Base-by-base conservation (phyloP, 805 yeast species). In the Diddensiella transvaalensis region DNA sequence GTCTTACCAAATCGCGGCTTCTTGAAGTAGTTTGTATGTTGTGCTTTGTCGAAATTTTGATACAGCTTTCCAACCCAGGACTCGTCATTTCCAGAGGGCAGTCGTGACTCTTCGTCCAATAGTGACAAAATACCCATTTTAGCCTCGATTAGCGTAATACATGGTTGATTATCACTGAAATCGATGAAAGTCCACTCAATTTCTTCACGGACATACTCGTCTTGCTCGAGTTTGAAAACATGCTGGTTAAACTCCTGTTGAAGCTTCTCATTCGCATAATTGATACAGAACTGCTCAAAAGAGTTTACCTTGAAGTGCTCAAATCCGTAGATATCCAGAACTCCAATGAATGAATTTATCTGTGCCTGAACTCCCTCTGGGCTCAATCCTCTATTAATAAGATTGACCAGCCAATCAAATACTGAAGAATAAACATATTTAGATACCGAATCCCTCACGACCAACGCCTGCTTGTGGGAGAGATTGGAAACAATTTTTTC, bases 201-300 rank as follows among this genome's bases (percentile, higher is more conserved):
- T 62, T 90, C 85, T 70, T 91, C 98, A 51, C 79, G 80, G 46
- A 89, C 77, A 64, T 91, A 91, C 64, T 93, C 97, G 62, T 90
- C 96, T 73, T 93, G 98, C 65, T 91, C 99, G 53, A 93, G 77
- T 65, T 91, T 91, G 78, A 91, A 91, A 46, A 91, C 97, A 62
- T 91, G 97, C 72, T 89, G 97, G 61, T 90, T 91, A 69, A 91
- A 91, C 67, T 91, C 97, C 69, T 91, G 98, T 69, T 91, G 98
- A 60, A 91, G 76, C 69, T 91, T 91, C 72, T 91, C 99, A 32
- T 53, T 53, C 21, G 57, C 55, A 44, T 66, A 66, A 65, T 93
- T 93, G 70, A 93, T 93, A 73, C 99, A 91, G 69, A 91, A 91
- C 68, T 91, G 99, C 70, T 91, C 99, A 62, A 91, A 91, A 5